Base-by-base conservation (phyloP, 495 filamentous ascomycete genomes). In the Lineolata rhizophorae region DNA sequence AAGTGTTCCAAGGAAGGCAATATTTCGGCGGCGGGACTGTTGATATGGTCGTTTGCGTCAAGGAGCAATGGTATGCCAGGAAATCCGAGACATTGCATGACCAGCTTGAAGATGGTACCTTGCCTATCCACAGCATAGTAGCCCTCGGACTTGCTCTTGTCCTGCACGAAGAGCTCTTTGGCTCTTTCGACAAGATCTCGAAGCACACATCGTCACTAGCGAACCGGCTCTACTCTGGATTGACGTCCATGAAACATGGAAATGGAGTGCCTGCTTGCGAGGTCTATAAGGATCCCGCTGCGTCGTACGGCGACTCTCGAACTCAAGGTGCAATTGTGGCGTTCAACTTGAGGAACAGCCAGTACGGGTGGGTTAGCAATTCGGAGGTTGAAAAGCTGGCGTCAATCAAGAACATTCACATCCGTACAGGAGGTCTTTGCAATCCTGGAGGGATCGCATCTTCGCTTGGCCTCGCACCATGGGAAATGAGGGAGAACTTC, bases 11-110 rank as follows among this genome's bases (percentile, higher is more conserved):
- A 24, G 55, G 59, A 16, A 66, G 81, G 27, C 64, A 53, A 40
- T 95, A 85, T 44, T 95, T 95, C 48, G 85, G 85, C 2, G 85
- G 85, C n/a, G 85, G 85, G 4, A 95, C 85, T 0, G 84, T 93
- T 1, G 83, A 92, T 39, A 76, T 87, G 64, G 67, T 75, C 8
- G 52, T 56, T 15, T 52, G 69, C 55, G 28, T 44, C 57, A 66
- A 58, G 38, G 69, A 71, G 39, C 60, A 64, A 34, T 90, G 76
- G 72, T 73, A 85, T 57, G 71, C 67, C 1, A 62, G 66, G 31
- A 87, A 85, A 44, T 54, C 57, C 15, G 59, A 69, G 4, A 63
- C 62, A n/a, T 57, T 85, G 0, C 81, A 93, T 46, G 76, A 80
- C 18, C 61, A 61, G 15, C 59, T 95, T 4, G 85, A 95, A 47